A percentile compares a stretch with the other conserved stretches of the same genome.
phyloP scores from a whole-genome alignment of 2,329 filamentous ascomycete species.

The Colletotrichum shisoi region DNA sequence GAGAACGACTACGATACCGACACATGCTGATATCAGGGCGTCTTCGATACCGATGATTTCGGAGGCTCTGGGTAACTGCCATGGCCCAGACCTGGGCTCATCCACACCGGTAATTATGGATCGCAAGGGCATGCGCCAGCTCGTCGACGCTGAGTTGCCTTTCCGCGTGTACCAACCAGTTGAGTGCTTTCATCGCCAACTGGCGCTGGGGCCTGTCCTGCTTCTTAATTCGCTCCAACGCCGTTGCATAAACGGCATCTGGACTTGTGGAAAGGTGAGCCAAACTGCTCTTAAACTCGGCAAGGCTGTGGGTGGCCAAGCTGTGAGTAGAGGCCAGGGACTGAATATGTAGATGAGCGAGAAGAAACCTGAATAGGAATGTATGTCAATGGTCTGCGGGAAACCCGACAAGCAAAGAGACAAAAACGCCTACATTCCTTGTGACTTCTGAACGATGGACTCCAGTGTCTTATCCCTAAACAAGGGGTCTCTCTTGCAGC shows the following conservation, averaged over 20 bases:
- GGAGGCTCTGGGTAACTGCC: neutral
- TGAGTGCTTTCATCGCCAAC: slow-evolving; percentile 10
- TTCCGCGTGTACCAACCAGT: slow-evolving; percentile 9
- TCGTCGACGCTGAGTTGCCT: slow-evolving; percentile 16
- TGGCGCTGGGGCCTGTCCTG: neutral
- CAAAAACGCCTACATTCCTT: slow-evolving; percentile 15
- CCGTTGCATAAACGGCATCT: slow-evolving; percentile 1
- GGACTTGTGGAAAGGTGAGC: slow-evolving; percentile 4
- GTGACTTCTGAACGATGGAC: slow-evolving; percentile 7
- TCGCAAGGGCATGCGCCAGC: slow-evolving; percentile 18
- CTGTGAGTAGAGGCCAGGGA: neutral
- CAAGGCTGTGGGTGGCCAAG: neutral
- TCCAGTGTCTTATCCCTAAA: neutral
- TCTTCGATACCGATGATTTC: slow-evolving; percentile 5
- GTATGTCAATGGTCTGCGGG: neutral
- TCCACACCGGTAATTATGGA: neutral
- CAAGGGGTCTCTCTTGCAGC: neutral
- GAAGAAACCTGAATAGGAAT: neutral
- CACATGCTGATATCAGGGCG: slow-evolving; percentile 13
- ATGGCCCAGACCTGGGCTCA: neutral
- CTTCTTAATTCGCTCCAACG: neutral
- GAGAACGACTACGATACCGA: slow-evolving; percentile 11
- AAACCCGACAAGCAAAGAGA: too few species aligned
- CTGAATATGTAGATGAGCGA: slow-evolving; percentile 25
- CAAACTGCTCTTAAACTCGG: neutral